Evolutionary conservation across 768 basidiomycete genomes (phyloP), one percentile per base, ranked within the genome.

Genomic region (Boletus eberwhitei): DNA sequence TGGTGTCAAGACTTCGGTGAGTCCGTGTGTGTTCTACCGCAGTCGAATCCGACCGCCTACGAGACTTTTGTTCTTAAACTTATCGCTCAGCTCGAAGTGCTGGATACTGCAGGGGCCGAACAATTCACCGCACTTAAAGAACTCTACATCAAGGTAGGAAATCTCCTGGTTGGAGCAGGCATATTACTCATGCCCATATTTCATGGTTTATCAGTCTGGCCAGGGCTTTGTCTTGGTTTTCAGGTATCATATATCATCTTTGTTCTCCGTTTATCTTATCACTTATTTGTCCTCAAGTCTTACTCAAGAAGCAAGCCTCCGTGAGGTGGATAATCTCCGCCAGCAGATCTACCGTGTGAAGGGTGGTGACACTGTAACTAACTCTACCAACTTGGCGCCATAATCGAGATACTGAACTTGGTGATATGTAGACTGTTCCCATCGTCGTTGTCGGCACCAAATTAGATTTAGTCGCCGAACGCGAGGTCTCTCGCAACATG

Each of bases 371-470:
- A 78, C 72, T 24, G 86, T 88, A 59, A 64, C 77, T 71, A 17
- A 29, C 36, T 40, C 16, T 43, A 57, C 24, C 31, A 45, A 14
- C 19, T 52, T 35, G 8, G 31, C n/a, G 12, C 17, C 4, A 14
- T 37, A 24, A 29, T 36, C 8, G 16, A 36, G 2, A 42, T 52
- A 32, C 46, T 67, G 26, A 65, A 9, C 29, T 8, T 36, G 21
- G 46, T 42, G 37, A 42, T 38, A 34, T 58, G 12, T 51, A 88
- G 84, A 74, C 73, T 31, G 73, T 91, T 19, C 93, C 92, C 9
- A 88, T 94, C 58, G 87, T 93, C 12, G 80, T 93, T 16, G 92
- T 92, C 9, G 92, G 91, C 40, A 93, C 91, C 31, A 92, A 93
- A 68, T 76, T 87, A 39, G 93, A 94, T 67, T 79, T 94, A 37